Evolutionary conservation across 2,329 filamentous ascomycete genomes (phyloP).

Genomic region (Aspergillus sp.): DNA sequence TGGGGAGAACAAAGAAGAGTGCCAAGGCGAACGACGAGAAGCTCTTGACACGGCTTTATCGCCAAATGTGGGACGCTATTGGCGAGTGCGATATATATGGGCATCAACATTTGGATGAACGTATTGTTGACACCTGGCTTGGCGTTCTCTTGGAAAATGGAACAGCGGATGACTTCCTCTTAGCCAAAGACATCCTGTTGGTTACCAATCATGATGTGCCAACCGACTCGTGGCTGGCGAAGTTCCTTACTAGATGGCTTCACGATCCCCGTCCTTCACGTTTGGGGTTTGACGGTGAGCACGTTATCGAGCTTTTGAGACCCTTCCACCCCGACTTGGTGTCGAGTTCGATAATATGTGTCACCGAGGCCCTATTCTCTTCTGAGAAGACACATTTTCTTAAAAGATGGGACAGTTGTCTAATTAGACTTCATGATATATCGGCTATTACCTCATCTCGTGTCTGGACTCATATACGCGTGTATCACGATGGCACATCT

Average conservation of each 20-base stretch:
- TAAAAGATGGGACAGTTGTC: conserved; percentile 31
- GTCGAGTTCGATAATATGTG: conserved; percentile 28
- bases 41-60: conserved; percentile 24
- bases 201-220: conserved; percentile 16
- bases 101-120: conserved; percentile 32
- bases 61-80: conserved; percentile 39
- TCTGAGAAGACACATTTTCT: conserved; percentile 22
- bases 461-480: conserved; percentile 25
- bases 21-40: conserved; percentile 16
- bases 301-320: conserved; percentile 22
- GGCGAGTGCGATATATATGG: conserved; percentile 34
- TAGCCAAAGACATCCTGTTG: conserved; percentile 33
- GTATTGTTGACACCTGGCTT: conserved; percentile 33
- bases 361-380: conserved; percentile 33
- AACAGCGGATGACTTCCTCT: conserved; percentile 16
- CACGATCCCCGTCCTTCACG: conserved; percentile 10
- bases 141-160: conserved; percentile 22
- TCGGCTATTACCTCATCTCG: conserved; percentile 23
- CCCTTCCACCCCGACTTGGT: conserved; percentile 25
- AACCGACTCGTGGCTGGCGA: conserved; percentile 22
- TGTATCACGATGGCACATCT: neutral
- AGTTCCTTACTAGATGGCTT: conserved; percentile 30
- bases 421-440: conserved; percentile 22
- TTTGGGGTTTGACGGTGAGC: conserved; percentile 9
- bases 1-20: conserved; percentile 9